A percentile compares a stretch with the other conserved stretches of the same genome.
Conservation (phyloP, 495 filamentous ascomycete species). For the Aspergillus leporis region DNA sequence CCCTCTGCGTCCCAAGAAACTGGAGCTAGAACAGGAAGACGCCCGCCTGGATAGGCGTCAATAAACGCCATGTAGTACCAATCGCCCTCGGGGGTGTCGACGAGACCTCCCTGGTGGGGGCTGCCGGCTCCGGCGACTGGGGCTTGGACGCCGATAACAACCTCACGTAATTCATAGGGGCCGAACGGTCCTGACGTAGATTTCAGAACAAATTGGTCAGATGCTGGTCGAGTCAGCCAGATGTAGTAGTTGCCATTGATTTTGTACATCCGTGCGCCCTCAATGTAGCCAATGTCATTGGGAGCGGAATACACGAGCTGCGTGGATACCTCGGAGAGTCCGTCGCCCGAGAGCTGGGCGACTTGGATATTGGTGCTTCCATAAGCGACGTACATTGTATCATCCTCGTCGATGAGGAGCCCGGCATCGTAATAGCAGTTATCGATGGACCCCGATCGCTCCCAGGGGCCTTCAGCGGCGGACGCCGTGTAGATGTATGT, state of each 20-base stretch:
- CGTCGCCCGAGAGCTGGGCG: slow-evolving; percentile 50
- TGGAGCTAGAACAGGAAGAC: slow-evolving; percentile 59
- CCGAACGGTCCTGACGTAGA: slow-evolving; percentile 43
- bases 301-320: slow-evolving; percentile 41
- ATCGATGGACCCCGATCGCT: slow-evolving; percentile 24
- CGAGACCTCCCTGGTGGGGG: slow-evolving; percentile 57
- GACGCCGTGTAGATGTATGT: slow-evolving; percentile 53
- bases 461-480: slow-evolving; percentile 42
- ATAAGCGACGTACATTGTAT: slow-evolving; percentile 58
- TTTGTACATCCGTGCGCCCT: slow-evolving; percentile 60
- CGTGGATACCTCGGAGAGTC: slow-evolving; percentile 40
- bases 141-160: slow-evolving; percentile 33
- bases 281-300: slow-evolving; percentile 39
- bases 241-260: slow-evolving; percentile 56
- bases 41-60: slow-evolving; percentile 53
- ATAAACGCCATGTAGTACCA: slow-evolving; percentile 64
- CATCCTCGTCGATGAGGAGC: slow-evolving; percentile 55
- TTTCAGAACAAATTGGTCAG: slow-evolving; percentile 49
- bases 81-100: slow-evolving; percentile 49
- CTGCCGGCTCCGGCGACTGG: slow-evolving; percentile 47
- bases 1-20: slow-evolving; percentile 50
- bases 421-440: slow-evolving; percentile 62
- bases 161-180: slow-evolving; percentile 40
- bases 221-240: slow-evolving; percentile 44
- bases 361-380: slow-evolving; percentile 50